Base-by-base conservation (phyloP, 2,329 filamentous ascomycete species). In the Chaetomium globosum region DNA sequence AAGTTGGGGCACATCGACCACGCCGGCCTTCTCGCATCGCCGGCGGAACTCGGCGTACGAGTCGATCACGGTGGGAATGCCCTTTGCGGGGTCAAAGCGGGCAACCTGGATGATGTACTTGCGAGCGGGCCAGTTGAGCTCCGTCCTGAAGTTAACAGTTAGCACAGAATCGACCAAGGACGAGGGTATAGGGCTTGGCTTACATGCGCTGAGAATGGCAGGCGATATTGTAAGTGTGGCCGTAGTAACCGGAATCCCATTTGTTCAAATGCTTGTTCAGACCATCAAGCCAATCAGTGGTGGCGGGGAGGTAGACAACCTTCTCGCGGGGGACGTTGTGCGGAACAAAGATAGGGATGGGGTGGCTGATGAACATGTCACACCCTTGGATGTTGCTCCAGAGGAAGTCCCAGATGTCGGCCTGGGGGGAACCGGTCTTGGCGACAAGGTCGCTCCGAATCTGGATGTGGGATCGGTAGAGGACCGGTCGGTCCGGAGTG, bases 391-490 rank as follows among this genome's bases (percentile, higher is more conserved):
- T 90, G 67, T 86, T 85, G 57, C 85, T 79, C 89, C 89, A 94
- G 9, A 95, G 78, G 78, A 87, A 92, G 33, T 84, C 79, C 91
- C 91, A 95, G 13, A 90, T 86, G 67, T 91, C 87, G 4, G 84
- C 84, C 70, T 93, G 90, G 0, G 90, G 88, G 2, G 86, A 87
- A 1, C 84, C 87, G 1, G 83, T 75, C 56, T 83, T 78, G 57
- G 85, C 83, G 7, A 89, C 84, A 13, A 94, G 82, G 73, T 95
- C 91, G 67, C 87, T 87, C 63, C 91, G 86, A 65, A 95, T 88
- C 76, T 95, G 90, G 64, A 95, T 95, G 75, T 95, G 91, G 56
- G 89, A 92, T 65, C 91, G 86, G 78, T 91, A 95, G 49, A 94
- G 85, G 26, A 95, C 85, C 0, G 91, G 91, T 13, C 91, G 85